Conservation (phyloP, 805 yeast genomes). For the Myxozyma nipponensis region DNA sequence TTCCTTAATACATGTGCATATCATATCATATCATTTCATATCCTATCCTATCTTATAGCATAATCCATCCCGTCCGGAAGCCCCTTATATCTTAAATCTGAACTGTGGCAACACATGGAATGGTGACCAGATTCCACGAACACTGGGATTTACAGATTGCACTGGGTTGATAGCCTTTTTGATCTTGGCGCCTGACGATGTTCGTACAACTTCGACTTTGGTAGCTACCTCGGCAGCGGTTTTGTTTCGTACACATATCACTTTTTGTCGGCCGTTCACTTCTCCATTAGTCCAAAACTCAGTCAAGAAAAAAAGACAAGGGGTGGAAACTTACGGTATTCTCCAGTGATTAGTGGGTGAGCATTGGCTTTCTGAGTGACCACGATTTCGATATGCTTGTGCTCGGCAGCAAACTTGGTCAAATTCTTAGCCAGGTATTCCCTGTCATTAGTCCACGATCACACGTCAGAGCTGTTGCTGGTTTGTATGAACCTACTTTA, state of each 20-base stretch:
- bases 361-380: constrained; percentile 63
- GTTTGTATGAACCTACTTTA: constrained; percentile 40
- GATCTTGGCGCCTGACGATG: constrained; percentile 63
- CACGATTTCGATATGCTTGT: constrained; percentile 69
- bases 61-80: neutral
- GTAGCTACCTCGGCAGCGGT: constrained; percentile 56
- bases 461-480: neutral
- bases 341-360: constrained; percentile 60
- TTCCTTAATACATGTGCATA: neutral
- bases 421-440: constrained; percentile 57
- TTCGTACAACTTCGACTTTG: constrained; percentile 60
- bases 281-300: neutral
- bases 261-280: constrained; percentile 45
- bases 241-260: constrained; percentile 74
- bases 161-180: constrained; percentile 60
- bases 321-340: constrained; percentile 39
- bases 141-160: constrained; percentile 70
- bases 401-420: constrained; percentile 51
- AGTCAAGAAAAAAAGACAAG: neutral
- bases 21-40: neutral
- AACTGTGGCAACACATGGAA: constrained; percentile 37
- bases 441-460: constrained; percentile 37
- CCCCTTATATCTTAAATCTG: constrained; percentile 15
- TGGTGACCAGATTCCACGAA: constrained; percentile 98
- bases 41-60: too few relatives aligned